Evolutionary conservation across 305 asterid species (phyloP).

Genomic region (Stenogyne calaminthoides): DNA sequence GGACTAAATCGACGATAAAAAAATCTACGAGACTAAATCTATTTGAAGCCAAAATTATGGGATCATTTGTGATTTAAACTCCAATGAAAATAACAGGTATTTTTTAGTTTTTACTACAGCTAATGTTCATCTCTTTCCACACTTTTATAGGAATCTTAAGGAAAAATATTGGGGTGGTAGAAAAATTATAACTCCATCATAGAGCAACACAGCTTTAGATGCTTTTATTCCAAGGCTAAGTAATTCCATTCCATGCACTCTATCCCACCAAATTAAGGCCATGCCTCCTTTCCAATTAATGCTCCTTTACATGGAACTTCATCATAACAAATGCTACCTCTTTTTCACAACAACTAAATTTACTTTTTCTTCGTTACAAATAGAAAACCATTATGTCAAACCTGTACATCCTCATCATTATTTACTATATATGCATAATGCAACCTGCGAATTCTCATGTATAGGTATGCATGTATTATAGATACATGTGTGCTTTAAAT

Average conservation of each 20-base stretch:
- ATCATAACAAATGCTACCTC: constrained; percentile 34
- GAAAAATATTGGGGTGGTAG: constrained; percentile 31
- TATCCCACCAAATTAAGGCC: constrained; percentile 30
- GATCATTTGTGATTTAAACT: too few relatives aligned
- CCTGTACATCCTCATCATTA: not conserved
- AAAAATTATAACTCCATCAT: constrained; percentile 31
- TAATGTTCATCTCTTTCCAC: not conserved
- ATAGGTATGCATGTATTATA: not conserved
- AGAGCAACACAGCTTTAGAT: constrained; percentile 17
- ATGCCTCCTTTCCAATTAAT: constrained; percentile 28
- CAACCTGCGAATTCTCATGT: not conserved
- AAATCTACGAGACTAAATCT: too few relatives aligned
- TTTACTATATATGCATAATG: constrained; percentile 19
- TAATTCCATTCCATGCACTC: constrained; percentile 36
- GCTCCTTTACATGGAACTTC: constrained; percentile 15
- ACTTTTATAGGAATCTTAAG: constrained; percentile 29
- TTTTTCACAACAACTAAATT: constrained; percentile 30
- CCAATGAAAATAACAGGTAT: too few relatives aligned
- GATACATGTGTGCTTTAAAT: not conserved
- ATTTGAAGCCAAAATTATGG: too few relatives aligned
- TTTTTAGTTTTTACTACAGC: too few relatives aligned
- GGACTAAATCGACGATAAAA: too few relatives aligned
- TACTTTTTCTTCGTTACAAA: constrained; percentile 14
- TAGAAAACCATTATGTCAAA: constrained; percentile 28
- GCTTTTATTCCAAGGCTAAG: constrained; percentile 46